Evolutionary conservation across 169 alveolate species (phyloP).

Genomic region (Neospora caninum): DNA sequence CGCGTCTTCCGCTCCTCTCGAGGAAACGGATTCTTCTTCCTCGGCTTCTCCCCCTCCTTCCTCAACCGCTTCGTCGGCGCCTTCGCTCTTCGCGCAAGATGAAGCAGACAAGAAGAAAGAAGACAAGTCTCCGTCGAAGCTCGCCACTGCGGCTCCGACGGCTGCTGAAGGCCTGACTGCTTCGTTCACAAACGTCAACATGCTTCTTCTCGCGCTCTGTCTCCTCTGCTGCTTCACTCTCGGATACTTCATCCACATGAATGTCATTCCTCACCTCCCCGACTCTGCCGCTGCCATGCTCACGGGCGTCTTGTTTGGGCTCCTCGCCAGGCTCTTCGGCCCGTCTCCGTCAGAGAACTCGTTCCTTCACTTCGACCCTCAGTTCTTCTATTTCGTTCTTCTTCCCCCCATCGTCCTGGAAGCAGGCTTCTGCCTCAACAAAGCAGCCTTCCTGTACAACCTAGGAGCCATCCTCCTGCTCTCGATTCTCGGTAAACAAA

Average conservation of each 20-base stretch:
- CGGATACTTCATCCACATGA: conserved; percentile 8
- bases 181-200: conserved; percentile 13
- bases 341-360: background rate
- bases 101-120: background rate
- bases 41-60: background rate
- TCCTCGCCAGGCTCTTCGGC: background rate
- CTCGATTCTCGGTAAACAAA: conserved; percentile 13
- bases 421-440: conserved; percentile 56
- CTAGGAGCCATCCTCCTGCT: conserved; percentile 18
- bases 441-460: background rate
- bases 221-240: conserved; percentile 11
- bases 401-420: conserved; percentile 65
- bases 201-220: conserved; percentile 32
- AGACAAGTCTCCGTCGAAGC: background rate
- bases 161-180: background rate
- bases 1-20: too few species aligned
- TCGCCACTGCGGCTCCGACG: conserved; percentile 15
- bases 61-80: background rate
- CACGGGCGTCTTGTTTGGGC: conserved; percentile 28
- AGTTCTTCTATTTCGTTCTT: conserved; percentile 52
- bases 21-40: background rate
- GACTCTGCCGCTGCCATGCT: conserved; percentile 45
- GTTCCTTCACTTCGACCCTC: conserved; percentile 38
- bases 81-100: background rate
- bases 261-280: conserved; percentile 9